A percentile compares a stretch with the other conserved stretches of the same genome.
Evolutionary conservation across 2,329 filamentous ascomycete genomes (phyloP).

Genomic region (Pseudodiploospora longispora): DNA sequence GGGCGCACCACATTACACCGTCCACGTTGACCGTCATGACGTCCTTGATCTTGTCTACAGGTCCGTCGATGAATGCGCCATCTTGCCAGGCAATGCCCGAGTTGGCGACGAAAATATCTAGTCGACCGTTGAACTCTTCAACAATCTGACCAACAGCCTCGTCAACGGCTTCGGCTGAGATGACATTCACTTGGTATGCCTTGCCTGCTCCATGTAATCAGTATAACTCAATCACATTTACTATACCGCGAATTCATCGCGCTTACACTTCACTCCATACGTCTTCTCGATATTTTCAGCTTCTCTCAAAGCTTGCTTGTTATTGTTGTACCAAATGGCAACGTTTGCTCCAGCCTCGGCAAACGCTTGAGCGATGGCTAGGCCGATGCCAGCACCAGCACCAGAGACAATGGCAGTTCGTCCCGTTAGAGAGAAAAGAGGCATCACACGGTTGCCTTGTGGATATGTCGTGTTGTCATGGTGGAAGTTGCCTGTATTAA

Average conservation of each 20-base stretch:
- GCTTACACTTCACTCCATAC: constrained; percentile 60
- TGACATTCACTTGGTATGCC: constrained; percentile 52
- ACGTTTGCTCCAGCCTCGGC: constrained; percentile 67
- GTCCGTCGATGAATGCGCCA: constrained; percentile 57
- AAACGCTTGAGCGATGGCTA: constrained; percentile 53
- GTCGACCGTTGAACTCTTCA: constrained; percentile 61
- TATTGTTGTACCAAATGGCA: constrained; percentile 65
- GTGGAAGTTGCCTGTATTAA: constrained; percentile 42
- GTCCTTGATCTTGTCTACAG: constrained; percentile 54
- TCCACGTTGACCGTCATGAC: constrained; percentile 67
- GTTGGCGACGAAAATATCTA: constrained; percentile 76
- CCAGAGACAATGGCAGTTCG: constrained; percentile 64
- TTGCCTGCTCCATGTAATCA: constrained; percentile 8
- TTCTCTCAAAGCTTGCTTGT: constrained; percentile 53
- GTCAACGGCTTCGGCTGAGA: constrained; percentile 42
- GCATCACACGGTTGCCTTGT: constrained; percentile 44
- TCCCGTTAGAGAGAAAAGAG: constrained; percentile 61
- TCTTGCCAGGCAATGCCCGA: constrained; percentile 68
- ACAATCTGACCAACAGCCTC: constrained; percentile 44
- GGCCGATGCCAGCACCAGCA: constrained; percentile 58
- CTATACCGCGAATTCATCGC: neutral
- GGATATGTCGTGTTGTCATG: constrained; percentile 47
- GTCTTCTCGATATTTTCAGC: constrained; percentile 56
- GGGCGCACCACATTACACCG: constrained; percentile 70
- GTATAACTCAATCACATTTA: neutral